Base-by-base conservation (phyloP, 148 eudicot species). In the Rhododendron williamsianum region DNA sequence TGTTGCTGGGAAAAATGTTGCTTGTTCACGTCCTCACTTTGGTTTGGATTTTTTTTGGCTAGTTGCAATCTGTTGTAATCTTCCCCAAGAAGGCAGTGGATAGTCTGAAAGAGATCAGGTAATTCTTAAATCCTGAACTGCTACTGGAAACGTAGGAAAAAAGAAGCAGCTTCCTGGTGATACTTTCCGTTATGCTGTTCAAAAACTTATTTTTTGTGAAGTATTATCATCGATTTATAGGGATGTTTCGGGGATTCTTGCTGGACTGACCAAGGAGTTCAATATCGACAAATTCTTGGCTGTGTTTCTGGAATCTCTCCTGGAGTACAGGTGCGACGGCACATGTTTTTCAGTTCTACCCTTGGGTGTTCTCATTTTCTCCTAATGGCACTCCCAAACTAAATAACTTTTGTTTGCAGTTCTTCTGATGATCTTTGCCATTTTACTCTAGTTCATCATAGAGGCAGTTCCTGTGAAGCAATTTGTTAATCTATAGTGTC, bases 51-150 rank as follows among this genome's bases (percentile, higher is more conserved):
- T 58, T 6, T 65, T 80, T 80, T 82, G 84, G 80, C 72, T 83
- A 95, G 94, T 86, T 91, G 89, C 98, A 97, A 88, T 91, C 93
- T 80, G 92, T 94, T 73, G 92, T 91, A 67, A 72, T 90, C 41
- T 87, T 97, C 67, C 96, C 98, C 41, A 97, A 91, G 94, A 95
- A 95, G 92, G 93, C 86, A 4, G 69, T 95, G 76, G 98, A 93
- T 78, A 83, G 81, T 86, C 83, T 96, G 46, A 91, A 81, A 60
- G 91, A 87, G 83, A 88, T 93, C 89, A 89, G 93, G 96, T 93
- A 85, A 23, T 12, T 3, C 43, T 48, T 74, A 11, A n/a, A 18
- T 51, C 81, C 27, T 58, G 77, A 82, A 67, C 11, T 78, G 51
- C 84, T 71, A 21, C 30, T 85, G 54, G 36, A n/a, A 46, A 83